A percentile compares a stretch with the other conserved stretches of the same genome.
These are phyloP conservation scores for Kregervanrija fluxuum DNA, from an alignment of 805 yeast genomes.

Conservation along the genomic window DNA sequence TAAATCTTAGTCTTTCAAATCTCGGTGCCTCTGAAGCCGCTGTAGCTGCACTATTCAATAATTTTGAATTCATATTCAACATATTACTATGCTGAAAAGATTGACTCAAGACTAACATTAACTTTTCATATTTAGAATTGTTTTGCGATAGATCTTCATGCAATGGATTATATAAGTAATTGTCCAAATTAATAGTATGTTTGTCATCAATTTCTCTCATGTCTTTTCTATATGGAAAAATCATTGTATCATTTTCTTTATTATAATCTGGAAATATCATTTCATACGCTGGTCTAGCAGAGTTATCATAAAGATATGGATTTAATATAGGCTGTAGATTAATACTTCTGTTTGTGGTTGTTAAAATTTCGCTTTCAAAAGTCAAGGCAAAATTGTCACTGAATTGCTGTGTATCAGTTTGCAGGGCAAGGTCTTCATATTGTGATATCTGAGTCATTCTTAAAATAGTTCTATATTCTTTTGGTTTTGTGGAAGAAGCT, in stretches of 20 bases:
- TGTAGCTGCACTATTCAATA: conserved; percentile 25
- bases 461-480: conserved; percentile 68
- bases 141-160: conserved; percentile 72
- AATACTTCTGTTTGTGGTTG: conserved; percentile 70
- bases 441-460: conserved; percentile 74
- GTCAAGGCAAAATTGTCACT: conserved; percentile 72
- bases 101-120: conserved; percentile 69
- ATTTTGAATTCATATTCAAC: conserved; percentile 23
- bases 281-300: conserved; percentile 36
- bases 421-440: conserved; percentile 79
- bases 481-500: conserved; percentile 38
- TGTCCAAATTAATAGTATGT: conserved; percentile 15
- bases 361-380: conserved; percentile 82
- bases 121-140: conserved; percentile 80
- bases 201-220: conserved; percentile 17
- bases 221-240: conserved; percentile 35
- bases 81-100: conserved; percentile 27
- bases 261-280: conserved; percentile 36
- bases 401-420: conserved; percentile 72
- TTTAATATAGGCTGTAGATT: conserved; percentile 68
- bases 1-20: conserved; percentile 78
- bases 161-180: conserved; percentile 29
- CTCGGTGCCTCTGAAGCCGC: conserved; percentile 13
- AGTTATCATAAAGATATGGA: conserved; percentile 48
- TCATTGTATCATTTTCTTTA: conserved; percentile 21